Evolutionary conservation across 176 grass and related monocot genomes (phyloP), one percentile per base, ranked within the genome.

Genomic region (Cenchrus purpureus): DNA sequence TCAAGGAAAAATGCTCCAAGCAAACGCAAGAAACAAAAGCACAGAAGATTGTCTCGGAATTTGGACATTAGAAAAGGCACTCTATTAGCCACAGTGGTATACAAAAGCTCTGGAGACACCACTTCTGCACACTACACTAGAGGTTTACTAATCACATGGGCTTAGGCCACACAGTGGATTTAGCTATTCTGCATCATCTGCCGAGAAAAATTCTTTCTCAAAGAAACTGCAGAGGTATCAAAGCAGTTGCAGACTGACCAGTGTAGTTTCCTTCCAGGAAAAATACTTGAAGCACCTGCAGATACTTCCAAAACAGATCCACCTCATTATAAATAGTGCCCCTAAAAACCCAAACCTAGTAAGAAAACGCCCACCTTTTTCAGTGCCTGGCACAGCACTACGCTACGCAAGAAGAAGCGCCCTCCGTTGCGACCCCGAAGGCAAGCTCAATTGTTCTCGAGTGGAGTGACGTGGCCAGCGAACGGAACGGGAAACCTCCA

Each of bases 401-500:
- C 79, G 31, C 37, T 34, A 80, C 37, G 45, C 55, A 28, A 49
- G 16, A 74, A 71, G 68, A 25, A 25, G 25, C 25, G 25, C 25
- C 57, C 2, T 25, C 25, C 25, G 25, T 25, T 3, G 6, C 7
- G 52, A 53, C 4, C 19, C 68, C 4, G 32, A 40, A 40, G 37
- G 37, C 37, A 51, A 46, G 14, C 67, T 81, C 56, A 12, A 45
- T 8, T 19, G 50, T 25, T 25, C 25, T 25, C 25, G 49, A 56
- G 51, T 40, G 50, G 67, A 80, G 57, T 68, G 70, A 74, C 49
- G 71, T 73, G 56, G 42, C 25, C 25, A 28, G 15, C 3, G 51
- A 56, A 44, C 5, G 75, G 8, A 7, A 62, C 6, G 57, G 57
- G 78, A 71, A 90, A 73, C 88, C 84, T 90, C 84, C 79, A 61